Evolutionary conservation across 1,139 yeast genomes (phyloP).

Genomic region (Pneumocystis oryctolagi): DNA sequence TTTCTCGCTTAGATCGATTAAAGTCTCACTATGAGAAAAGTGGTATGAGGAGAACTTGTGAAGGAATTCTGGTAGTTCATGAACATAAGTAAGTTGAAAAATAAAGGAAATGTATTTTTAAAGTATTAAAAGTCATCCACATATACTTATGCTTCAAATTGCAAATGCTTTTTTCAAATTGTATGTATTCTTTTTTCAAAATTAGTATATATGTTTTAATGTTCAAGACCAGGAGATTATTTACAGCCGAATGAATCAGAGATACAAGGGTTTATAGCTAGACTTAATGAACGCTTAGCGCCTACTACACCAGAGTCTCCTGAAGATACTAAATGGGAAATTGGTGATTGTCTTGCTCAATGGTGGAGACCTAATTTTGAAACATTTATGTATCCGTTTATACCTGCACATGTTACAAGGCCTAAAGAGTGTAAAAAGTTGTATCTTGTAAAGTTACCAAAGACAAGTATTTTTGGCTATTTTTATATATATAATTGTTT

Average conservation of each 20-base stretch:
- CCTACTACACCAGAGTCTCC: conserved; percentile 14
- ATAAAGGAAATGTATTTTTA: background rate
- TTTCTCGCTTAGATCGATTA: conserved; percentile 21
- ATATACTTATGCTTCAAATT: conserved; percentile 23
- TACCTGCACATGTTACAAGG: conserved; percentile 25
- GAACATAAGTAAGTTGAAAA: conserved; percentile 16
- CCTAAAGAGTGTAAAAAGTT: conserved; percentile 28
- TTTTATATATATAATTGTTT: background rate
- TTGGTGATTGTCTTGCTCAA: conserved; percentile 25
- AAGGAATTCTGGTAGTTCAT: conserved; percentile 25
- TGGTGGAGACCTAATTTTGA: conserved; percentile 30
- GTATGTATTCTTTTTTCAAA: conserved; percentile 5
- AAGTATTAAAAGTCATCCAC: conserved; percentile 14
- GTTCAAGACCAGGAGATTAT: conserved; percentile 24
- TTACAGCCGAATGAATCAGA: conserved; percentile 24
- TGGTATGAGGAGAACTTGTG: conserved; percentile 26
- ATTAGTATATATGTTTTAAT: background rate
- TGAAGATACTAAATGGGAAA: conserved; percentile 20
- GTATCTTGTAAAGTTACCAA: conserved; percentile 24
- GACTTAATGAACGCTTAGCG: conserved; percentile 22
- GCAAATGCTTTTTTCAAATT: conserved; percentile 23
- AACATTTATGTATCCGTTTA: conserved; percentile 26
- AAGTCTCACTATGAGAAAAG: conserved; percentile 22
- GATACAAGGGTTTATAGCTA: conserved; percentile 20
- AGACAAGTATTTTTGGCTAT: conserved; percentile 9